phyloP scores from a whole-genome alignment of 306 rosid species.

The Senna tora region DNA sequence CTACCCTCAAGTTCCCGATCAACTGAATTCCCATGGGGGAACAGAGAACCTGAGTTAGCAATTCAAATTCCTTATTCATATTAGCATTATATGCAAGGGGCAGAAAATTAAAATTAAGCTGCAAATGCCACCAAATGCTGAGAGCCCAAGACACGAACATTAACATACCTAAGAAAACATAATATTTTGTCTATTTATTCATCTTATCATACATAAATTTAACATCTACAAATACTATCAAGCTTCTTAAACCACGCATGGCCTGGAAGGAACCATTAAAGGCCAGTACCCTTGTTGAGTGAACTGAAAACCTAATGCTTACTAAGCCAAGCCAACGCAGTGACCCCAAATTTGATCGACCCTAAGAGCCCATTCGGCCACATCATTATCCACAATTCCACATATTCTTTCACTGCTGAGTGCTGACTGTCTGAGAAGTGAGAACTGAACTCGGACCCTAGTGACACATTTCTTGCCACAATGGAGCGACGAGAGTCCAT shows the following conservation, averaged over 20 bases:
- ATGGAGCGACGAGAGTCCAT: constrained; percentile 15
- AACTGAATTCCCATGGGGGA: not conserved
- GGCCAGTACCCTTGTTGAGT: constrained; percentile 22
- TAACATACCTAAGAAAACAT: not conserved
- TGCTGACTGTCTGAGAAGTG: not conserved
- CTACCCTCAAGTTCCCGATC: not conserved
- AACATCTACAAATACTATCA: too few species aligned
- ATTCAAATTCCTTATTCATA: not conserved
- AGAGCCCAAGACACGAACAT: not conserved
- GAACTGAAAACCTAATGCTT: not conserved
- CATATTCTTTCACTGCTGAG: not conserved
- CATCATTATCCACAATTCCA: constrained; percentile 1
- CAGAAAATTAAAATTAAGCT: not conserved
- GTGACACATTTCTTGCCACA: constrained; percentile 25
- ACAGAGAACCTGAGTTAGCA: not conserved
- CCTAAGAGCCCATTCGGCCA: constrained; percentile 24
- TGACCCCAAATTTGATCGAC: constrained; percentile 24
- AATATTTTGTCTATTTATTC: not conserved
- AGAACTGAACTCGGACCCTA: constrained; percentile 1
- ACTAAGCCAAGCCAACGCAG: constrained; percentile 19
- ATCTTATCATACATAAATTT: not conserved
- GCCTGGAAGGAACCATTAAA: constrained; percentile 25
- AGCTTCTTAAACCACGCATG: constrained; percentile 1
- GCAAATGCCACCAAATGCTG: not conserved
- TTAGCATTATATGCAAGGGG: not conserved